Base-by-base conservation (phyloP, 1,139 yeast species). In the Pichia sp. region DNA sequence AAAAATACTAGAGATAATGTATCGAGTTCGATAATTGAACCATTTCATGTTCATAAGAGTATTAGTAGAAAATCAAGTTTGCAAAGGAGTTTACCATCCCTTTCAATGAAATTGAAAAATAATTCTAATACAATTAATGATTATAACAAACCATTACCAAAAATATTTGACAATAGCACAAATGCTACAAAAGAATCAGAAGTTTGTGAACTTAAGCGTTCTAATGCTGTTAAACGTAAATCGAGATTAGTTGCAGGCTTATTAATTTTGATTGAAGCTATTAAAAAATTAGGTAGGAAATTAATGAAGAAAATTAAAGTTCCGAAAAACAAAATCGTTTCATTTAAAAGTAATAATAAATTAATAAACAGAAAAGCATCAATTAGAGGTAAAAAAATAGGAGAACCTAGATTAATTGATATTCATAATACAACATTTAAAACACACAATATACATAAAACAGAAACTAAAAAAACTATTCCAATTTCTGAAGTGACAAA, bases 151-250 rank as follows among this genome's bases (percentile, higher is more conserved):
- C 11, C 26, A 22, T 32, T 32, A 32, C 26, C 35, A 11, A 32
- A 11, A 11, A 8, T 23, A 3, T 4, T 11, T 11, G 9, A 32
- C n/a, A n/a, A n/a, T n/a, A n/a, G n/a, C n/a, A n/a, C n/a, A 22
- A 10, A 22, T 32, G 35, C 22, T 9, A 11, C 10, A 22, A 32
- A 22, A 11, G 26, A 32, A 11, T n/a, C 8, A 10, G 35, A 10
- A 10, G 16, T 23, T 4, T 50, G 53, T 39, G 54, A 49, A 33
- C 40, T 60, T 24, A 56, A 51, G 34, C 48, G 63, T 35, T 51
- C 60, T 1, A 59, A 59, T 43, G 64, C 64, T 4, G 51, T 55
- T n/a, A 55, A 51, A 41, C 47, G 63, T 30, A 60, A 54, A 37
- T 36, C 49, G 2, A 56, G 60, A 4, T 56, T 61, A 54, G 39